Percentiles rank a stretch among this genome's conserved stretches.
These are phyloP conservation scores for Diaporthe batatas DNA, from an alignment of 2,329 filamentous ascomycete genomes.

Conservation along the genomic window DNA sequence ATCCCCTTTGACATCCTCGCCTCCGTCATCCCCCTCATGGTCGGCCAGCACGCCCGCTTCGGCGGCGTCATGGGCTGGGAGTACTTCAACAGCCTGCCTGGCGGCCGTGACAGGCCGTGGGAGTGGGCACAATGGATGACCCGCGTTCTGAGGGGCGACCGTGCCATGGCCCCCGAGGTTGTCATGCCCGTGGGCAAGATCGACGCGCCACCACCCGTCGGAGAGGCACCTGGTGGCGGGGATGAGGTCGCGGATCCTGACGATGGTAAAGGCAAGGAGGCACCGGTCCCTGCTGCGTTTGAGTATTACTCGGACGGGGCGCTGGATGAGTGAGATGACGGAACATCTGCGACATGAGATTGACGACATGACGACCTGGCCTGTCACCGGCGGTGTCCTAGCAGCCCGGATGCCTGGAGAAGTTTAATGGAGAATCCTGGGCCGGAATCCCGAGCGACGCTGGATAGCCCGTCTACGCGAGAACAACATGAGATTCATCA, in stretches of 20 bases:
- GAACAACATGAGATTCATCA: background rate
- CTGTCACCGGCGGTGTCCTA: background rate
- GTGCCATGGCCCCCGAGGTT: constrained; percentile 37
- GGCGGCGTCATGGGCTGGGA: constrained; percentile 91
- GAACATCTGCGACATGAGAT: background rate
- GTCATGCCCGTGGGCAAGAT: constrained; percentile 39
- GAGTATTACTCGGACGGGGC: constrained; percentile 50
- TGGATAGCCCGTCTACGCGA: background rate
- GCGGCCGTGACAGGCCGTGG: constrained; percentile 72
- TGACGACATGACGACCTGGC: background rate
- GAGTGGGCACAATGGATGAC: constrained; percentile 80
- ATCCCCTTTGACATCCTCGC: constrained; percentile 71
- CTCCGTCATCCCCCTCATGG: constrained; percentile 68
- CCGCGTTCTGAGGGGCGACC: constrained; percentile 50
- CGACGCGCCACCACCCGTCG: constrained; percentile 7
- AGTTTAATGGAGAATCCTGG: background rate
- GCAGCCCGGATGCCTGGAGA: background rate
- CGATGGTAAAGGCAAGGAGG: constrained; percentile 40
- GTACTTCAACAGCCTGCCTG: constrained; percentile 80
- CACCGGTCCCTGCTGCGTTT: constrained; percentile 48
- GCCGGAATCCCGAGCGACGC: background rate
- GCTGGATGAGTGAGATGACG: constrained; percentile 9
- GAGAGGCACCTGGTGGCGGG: constrained; percentile 23
- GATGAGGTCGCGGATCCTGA: constrained; percentile 43
- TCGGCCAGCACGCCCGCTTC: constrained; percentile 72